Evolutionary conservation across 1,139 yeast species (phyloP), one percentile per base, ranked within the genome.

Genomic region (Eremothecium sinecaudum): DNA sequence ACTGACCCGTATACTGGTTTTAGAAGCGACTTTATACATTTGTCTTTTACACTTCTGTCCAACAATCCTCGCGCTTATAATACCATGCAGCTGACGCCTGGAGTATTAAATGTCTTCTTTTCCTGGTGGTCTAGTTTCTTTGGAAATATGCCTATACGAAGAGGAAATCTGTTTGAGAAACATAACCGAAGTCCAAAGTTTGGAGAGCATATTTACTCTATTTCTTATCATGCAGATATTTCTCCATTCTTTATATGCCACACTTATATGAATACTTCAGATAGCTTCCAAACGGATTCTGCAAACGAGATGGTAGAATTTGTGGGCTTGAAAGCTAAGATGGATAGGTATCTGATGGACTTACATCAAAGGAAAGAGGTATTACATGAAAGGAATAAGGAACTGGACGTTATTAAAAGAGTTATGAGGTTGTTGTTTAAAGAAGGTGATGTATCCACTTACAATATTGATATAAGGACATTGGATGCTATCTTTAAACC

Each of bases 121-220:
- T 59, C 62, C 25, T 90, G 97, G 97, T 86, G 95, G 94, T 61
- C 67, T 32, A 67, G 79, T 35, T 75, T 90, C 49, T 74, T 79
- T 17, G 74, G 82, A 29, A 70, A 93, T 4, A 62, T 83, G 23
- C 95, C 97, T 0, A 69, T 83, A 3, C 69, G 84, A 39, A 68
- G 71, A 27, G 97, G 97, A 0, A 61, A 62, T 10, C 56, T 90
- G 15, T 90, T 82, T 53, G 71, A 68, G 13, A 58, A 66, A 11
- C 50, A 51, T 11, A 56, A 52, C 29, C 47, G 62, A 15, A 59
- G 67, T 36, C 66, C 71, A 18, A 82, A 81, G 48, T 80, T 87
- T 62, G 84, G 94, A 1, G 67, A 77, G 4, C 90, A 81, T 47
- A 57, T 90, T 25, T 77, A 69, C 52, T 81, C 95, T 0, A 73